These are phyloP conservation scores for Pyrenochaeta sp. DNA, from an alignment of 2,329 filamentous ascomycete genomes.

Conservation along the genomic window DNA sequence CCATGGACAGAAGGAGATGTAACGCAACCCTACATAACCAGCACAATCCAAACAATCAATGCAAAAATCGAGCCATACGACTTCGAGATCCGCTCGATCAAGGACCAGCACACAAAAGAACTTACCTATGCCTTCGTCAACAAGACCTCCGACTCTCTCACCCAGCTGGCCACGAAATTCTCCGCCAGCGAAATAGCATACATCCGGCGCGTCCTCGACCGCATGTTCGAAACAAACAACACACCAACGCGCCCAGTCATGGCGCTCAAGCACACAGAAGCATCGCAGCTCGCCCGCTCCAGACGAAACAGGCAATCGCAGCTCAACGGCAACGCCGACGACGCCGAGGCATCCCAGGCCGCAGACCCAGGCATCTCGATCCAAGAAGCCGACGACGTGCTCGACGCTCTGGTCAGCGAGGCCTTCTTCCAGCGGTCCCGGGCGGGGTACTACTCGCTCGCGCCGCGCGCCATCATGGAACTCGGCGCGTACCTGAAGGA, in stretches of 20 bases:
- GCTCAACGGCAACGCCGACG: slow-evolving; percentile 21
- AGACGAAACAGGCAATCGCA: slow-evolving; percentile 37
- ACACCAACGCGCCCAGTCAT: slow-evolving; percentile 80
- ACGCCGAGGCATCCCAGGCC: slow-evolving; percentile 46
- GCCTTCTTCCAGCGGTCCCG: slow-evolving; percentile 83
- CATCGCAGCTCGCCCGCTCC: slow-evolving; percentile 69
- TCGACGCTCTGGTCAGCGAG: slow-evolving; percentile 75
- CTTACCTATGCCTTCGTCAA: slow-evolving; percentile 88
- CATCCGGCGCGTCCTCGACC: slow-evolving; percentile 85
- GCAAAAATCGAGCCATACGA: slow-evolving; percentile 79
- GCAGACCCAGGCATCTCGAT: slow-evolving; percentile 68
- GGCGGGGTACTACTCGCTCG: slow-evolving; percentile 76
- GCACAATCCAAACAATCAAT: slow-evolving; percentile 75
- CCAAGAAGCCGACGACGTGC: slow-evolving; percentile 76
- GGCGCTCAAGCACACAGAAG: slow-evolving; percentile 81
- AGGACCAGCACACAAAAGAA: slow-evolving; percentile 71
- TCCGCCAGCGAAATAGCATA: slow-evolving; percentile 86
- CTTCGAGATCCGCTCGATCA: slow-evolving; percentile 80
- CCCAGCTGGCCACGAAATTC: slow-evolving; percentile 84
- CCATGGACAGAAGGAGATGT: slow-evolving; percentile 67
- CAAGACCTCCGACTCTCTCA: slow-evolving; percentile 81
- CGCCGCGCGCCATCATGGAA: slow-evolving; percentile 82
- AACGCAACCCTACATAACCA: slow-evolving; percentile 70
- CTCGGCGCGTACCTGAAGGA: slow-evolving; percentile 83
- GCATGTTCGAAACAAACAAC: slow-evolving; percentile 91